Conservation (phyloP, 2,329 filamentous ascomycete species). For the Ophiostoma sp. region DNA sequence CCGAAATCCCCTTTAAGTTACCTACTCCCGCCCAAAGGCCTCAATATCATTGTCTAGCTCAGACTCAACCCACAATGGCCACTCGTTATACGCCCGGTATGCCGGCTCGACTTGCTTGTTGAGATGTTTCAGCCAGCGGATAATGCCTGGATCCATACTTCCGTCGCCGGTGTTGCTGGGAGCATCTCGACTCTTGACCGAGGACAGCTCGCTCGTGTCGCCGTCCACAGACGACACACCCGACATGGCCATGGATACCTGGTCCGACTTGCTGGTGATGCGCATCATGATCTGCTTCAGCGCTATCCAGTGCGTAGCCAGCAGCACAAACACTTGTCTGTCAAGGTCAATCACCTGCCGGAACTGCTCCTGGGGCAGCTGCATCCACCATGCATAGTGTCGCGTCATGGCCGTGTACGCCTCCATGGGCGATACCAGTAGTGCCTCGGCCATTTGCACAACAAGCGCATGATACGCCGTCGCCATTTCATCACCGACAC, state of each 20-base stretch:
- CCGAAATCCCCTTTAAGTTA: neutral
- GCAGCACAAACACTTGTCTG: constrained; percentile 44
- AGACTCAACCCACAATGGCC: constrained; percentile 52
- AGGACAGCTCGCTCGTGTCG: neutral
- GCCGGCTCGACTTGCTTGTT: constrained; percentile 45
- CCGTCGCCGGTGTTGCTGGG: neutral
- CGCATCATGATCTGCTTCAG: constrained; percentile 51
- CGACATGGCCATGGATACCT: constrained; percentile 9
- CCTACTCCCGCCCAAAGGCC: constrained; percentile 40
- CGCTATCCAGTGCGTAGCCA: constrained; percentile 52
- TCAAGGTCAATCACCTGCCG: constrained; percentile 45
- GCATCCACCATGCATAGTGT: constrained; percentile 55
- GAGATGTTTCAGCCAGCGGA: constrained; percentile 47
- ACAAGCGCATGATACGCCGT: constrained; percentile 44
- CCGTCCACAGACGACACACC: neutral
- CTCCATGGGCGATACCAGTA: constrained; percentile 50
- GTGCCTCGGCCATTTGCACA: constrained; percentile 45
- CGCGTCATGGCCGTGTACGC: constrained; percentile 47
- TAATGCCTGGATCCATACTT: constrained; percentile 41
- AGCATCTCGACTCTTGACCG: neutral
- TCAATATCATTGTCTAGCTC: constrained; percentile 43
- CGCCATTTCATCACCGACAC: constrained; percentile 40
- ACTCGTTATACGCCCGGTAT: constrained; percentile 45
- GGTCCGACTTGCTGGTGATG: constrained; percentile 36
- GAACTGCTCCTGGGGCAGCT: constrained; percentile 50